Evolutionary conservation across 2,329 filamentous ascomycete species (phyloP).

Genomic region (Alternaria atra): DNA sequence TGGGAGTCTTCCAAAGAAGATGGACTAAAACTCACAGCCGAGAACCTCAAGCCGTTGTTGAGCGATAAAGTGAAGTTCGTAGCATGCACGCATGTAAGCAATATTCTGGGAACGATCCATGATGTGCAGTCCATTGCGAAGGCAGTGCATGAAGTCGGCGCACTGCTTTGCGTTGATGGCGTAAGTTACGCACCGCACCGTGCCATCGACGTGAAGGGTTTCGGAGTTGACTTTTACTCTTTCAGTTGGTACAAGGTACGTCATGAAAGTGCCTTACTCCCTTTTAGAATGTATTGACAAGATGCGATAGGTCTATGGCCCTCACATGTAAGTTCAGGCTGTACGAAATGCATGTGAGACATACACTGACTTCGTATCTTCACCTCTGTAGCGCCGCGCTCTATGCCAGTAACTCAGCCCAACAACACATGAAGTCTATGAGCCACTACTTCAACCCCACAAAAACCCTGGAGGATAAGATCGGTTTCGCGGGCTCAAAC

Average conservation of each 20-base stretch:
- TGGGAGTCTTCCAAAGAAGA: slow-evolving; percentile 65
- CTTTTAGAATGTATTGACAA: neutral
- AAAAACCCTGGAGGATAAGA: slow-evolving; percentile 69
- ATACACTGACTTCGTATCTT: too few species aligned
- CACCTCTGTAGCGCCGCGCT: slow-evolving; percentile 60
- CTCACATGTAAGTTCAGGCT: slow-evolving; percentile 62
- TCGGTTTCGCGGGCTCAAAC: slow-evolving; percentile 72
- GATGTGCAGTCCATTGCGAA: slow-evolving; percentile 66
- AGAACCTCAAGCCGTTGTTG: slow-evolving; percentile 67
- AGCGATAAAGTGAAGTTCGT: slow-evolving; percentile 73
- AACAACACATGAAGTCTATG: slow-evolving; percentile 64
- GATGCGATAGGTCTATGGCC: slow-evolving; percentile 69
- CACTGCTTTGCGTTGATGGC: slow-evolving; percentile 76
- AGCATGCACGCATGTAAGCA: slow-evolving; percentile 76
- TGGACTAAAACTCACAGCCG: slow-evolving; percentile 65
- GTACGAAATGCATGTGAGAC: too few species aligned
- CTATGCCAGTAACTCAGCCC: slow-evolving; percentile 68
- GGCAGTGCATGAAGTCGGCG: slow-evolving; percentile 61
- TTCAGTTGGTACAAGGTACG: slow-evolving; percentile 80
- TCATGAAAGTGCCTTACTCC: neutral
- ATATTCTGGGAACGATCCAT: slow-evolving; percentile 76
- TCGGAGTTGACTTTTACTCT: slow-evolving; percentile 78
- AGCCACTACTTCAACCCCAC: slow-evolving; percentile 74
- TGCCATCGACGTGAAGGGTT: slow-evolving; percentile 70
- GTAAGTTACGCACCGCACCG: slow-evolving; percentile 81